Evolutionary conservation across 1,284 basidiomycete genomes (phyloP).

Genomic region (Schizophyllum commune): DNA sequence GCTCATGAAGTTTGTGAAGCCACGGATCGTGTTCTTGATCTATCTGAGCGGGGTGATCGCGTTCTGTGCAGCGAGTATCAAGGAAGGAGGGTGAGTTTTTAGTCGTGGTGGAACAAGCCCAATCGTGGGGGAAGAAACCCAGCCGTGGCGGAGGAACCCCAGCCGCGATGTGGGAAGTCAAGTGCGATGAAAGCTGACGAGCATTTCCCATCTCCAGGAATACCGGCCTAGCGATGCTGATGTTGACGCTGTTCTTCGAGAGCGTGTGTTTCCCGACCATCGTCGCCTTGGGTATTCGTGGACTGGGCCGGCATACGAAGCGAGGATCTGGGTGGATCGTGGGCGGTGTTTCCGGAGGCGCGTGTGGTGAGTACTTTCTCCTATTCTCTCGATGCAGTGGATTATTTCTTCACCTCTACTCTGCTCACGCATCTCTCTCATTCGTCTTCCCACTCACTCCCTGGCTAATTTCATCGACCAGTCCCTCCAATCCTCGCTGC

Average conservation of each 20-base stretch:
- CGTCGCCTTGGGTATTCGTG: conserved; percentile 25
- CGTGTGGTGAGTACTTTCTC: conserved; percentile 18
- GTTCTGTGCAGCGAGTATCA: conserved; percentile 23
- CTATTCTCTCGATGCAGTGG: too few species aligned
- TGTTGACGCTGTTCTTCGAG: conserved; percentile 26
- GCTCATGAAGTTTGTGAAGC: conserved; percentile 22
- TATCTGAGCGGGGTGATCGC: conserved; percentile 22
- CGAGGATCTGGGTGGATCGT: conserved; percentile 25
- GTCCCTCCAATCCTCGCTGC: conserved; percentile 24
- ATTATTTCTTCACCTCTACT: not conserved
- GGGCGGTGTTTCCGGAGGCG: conserved; percentile 25
- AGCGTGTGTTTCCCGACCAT: conserved; percentile 31
- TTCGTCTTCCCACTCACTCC: not conserved
- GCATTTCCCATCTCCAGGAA: too few species aligned
- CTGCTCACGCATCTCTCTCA: not conserved
- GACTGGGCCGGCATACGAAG: conserved; percentile 27
- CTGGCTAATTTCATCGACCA: conserved; percentile 3
- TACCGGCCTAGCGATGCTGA: conserved; percentile 23
- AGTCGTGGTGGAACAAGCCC: too few species aligned
- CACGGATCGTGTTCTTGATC: conserved; percentile 21
- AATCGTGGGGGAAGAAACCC: too few species aligned
- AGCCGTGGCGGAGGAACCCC: too few species aligned
- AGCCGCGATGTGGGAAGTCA: too few species aligned
- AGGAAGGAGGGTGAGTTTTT: conserved; percentile 14
- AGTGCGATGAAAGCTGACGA: too few species aligned